Evolutionary conservation across 1,284 basidiomycete genomes (phyloP), one percentile per base, ranked within the genome.

Genomic region (Fomitopsis pinicola): DNA sequence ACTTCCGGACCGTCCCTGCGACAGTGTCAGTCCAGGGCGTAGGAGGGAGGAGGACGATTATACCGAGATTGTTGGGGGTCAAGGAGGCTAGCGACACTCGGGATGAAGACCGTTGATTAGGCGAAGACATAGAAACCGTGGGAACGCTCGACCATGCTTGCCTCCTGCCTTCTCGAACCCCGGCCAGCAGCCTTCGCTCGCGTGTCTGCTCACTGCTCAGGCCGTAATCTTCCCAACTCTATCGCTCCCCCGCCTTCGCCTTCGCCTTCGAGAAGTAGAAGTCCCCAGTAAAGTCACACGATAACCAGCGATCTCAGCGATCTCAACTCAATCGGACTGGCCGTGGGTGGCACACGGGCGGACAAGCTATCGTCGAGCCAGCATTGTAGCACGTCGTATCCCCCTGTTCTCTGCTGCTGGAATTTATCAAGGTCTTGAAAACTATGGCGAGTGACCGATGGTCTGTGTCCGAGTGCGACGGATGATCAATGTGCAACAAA

Each of bases 11-110:
- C 4, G 91, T 91, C 35, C 89, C 89, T 62, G 53, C 2, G 19
- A 19, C 3, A 10, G 6, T 10, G 35, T 72, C 46, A 68, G 62
- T 26, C 35, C 17, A 28, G 33, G 35, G 9, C 12, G n/a, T 35
- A 6, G 30, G 9, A 14, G 28, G 17, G 55, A 10, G 38, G 14
- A 28, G 30, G 26, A 19, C 6, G 26, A 44, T 60, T 62, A 44
- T 62, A 72, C 75, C 75, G 55, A 92, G 79, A 76, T 91, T 95
- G 72, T 94, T 93, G 63, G 80, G 79, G 15, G 88, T 91, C 67
- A 92, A 74, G 58, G 86, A 84, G 57, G 89, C 82, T 73, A 91
- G 91, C 26, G 88, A 84, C 59, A 89, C 76, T 66, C 86, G 84
- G 63, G 77, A 71, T 42, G 74, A 64, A 62, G 74, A 68, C 50